A percentile compares a stretch with the other conserved stretches of the same genome.
Conservation (phyloP, 1,284 basidiomycete genomes). For the Cryptococcus floricola region DNA sequence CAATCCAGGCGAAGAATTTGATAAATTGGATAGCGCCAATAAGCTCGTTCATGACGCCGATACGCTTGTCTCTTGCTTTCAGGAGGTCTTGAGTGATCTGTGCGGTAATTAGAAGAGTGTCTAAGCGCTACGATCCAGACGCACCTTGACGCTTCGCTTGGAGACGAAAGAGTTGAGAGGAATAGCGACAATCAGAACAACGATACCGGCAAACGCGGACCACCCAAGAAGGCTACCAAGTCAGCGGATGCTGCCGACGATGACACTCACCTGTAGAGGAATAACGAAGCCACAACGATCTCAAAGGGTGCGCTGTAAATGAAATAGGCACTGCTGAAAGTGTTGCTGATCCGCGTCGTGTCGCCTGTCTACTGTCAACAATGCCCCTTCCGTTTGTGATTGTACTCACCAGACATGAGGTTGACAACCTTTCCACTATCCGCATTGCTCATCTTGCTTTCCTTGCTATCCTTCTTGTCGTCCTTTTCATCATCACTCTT, state of each 20-base stretch:
- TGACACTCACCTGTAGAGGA: constrained; percentile 68
- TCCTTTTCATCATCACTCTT: constrained; percentile 53
- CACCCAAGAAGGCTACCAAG: constrained; percentile 65
- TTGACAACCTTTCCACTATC: constrained; percentile 53
- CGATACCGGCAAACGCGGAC: constrained; percentile 78
- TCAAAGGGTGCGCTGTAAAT: constrained; percentile 74
- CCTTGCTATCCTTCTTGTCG: constrained; percentile 43
- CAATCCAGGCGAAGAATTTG: constrained; percentile 49
- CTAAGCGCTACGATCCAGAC: constrained; percentile 14
- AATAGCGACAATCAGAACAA: constrained; percentile 68
- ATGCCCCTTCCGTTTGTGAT: neutral
- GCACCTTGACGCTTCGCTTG: constrained; percentile 60
- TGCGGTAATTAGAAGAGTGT: constrained; percentile 6
- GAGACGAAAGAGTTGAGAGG: constrained; percentile 53
- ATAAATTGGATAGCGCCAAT: constrained; percentile 57
- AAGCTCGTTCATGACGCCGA: constrained; percentile 80
- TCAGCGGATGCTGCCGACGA: constrained; percentile 9
- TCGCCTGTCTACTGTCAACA: constrained; percentile 18
- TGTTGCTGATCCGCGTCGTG: constrained; percentile 36
- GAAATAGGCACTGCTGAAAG: constrained; percentile 35
- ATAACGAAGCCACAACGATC: constrained; percentile 66
- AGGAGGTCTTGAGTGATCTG: constrained; percentile 69
- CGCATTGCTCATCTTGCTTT: constrained; percentile 42
- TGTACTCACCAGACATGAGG: constrained; percentile 48
- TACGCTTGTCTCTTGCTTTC: constrained; percentile 73